Base-by-base conservation (phyloP, 2,329 filamentous ascomycete genomes). In the Dactylellina sp. region DNA sequence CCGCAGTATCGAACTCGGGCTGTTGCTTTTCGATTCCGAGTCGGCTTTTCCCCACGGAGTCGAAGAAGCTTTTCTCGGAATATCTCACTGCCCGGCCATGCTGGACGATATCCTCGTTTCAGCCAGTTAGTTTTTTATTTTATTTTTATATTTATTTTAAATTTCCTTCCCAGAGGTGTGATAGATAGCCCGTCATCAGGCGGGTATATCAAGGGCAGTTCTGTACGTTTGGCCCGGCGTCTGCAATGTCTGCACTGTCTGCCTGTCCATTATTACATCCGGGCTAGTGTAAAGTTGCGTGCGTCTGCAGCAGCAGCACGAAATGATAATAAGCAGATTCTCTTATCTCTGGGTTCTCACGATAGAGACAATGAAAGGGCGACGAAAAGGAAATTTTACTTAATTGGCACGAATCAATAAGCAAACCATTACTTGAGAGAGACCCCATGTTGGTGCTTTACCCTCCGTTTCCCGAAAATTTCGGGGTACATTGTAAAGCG, bases 401-500 rank as follows among this genome's bases (percentile, higher is more conserved):
- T 53, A 68, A 68, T 60, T 53, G 40, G 63, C 53, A 56, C 53
- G 46, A 68, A 44, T 60, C 63, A 57, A 68, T 68, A 68, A 60
- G 63, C 63, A 68, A 68, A 68, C 63, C 63, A 68, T 68, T 68
- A 68, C 53, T 57, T 60, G 56, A 68, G 53, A 68, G 52, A 18
- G 2, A 18, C 28, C 28, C 28, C 28, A 32, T 32, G 28, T 9
- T 37, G 24, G 9, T 14, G 28, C 32, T 55, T 24, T 2, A 28
- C 39, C 37, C 60, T 66, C 62, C 52, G 52, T 37, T 35, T 28
- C 28, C 62, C 62, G 52, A 57, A 35, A 37, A 46, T 53, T 52
- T 60, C 55, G 53, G 63, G 63, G 63, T 50, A 60, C 63, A 52
- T 50, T 57, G 50, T 39, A 63, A 63, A 63, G 59, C 59, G 59